phyloP scores from a whole-genome alignment of 495 filamentous ascomycete genomes.

The Amphirosellinia nigrospora region DNA sequence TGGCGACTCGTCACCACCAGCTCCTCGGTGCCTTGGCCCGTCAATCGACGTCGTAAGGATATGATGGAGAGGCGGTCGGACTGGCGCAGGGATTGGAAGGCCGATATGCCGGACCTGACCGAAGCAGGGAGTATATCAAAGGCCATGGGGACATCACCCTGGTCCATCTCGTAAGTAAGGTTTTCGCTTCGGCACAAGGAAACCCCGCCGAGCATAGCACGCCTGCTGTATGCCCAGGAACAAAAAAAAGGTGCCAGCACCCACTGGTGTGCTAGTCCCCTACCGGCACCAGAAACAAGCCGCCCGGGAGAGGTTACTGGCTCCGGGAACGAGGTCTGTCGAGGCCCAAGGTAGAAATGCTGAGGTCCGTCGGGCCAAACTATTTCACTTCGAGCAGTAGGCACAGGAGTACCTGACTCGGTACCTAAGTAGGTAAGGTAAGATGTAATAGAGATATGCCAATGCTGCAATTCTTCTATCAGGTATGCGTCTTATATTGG shows the following conservation, averaged over 20 bases:
- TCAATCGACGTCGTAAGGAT: conserved; percentile 25
- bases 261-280: not conserved
- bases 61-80: conserved; percentile 31
- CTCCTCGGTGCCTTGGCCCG: not conserved
- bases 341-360: not conserved
- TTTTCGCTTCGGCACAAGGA: not conserved
- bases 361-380: not conserved
- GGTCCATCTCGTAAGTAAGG: conserved; percentile 29
- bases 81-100: conserved; percentile 35
- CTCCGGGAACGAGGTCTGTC: not conserved
- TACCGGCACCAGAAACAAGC: not conserved
- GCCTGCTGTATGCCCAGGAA: not conserved
- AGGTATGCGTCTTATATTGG: not conserved
- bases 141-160: conserved; percentile 37
- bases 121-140: conserved; percentile 39
- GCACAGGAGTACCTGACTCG: not conserved
- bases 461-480: not conserved
- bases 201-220: not conserved
- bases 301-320: not conserved
- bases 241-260: not conserved
- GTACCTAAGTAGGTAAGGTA: too few species aligned
- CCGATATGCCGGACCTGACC: conserved; percentile 38
- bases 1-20: conserved; percentile 18
- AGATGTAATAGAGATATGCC: not conserved
- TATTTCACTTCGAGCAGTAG: not conserved